Conservation (phyloP, 2,329 filamentous ascomycete genomes). For the Neonectria faginata region DNA sequence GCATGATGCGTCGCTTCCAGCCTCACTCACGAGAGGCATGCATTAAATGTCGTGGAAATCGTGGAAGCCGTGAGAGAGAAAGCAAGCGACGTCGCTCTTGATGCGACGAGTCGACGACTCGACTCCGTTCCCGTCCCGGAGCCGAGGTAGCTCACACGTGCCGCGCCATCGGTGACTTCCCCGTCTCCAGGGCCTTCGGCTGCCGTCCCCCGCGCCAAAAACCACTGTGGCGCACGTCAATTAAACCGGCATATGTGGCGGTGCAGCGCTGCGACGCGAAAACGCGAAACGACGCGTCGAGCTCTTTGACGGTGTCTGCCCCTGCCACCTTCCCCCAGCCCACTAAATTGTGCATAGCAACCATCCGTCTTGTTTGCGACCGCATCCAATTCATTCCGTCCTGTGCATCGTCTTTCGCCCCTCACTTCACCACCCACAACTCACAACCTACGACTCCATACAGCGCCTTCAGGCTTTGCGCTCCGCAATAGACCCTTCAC, state of each 20-base stretch:
- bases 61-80: slow-evolving; percentile 12
- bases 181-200: slow-evolving; percentile 33
- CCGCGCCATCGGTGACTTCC: slow-evolving; percentile 48
- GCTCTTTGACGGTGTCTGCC: slow-evolving; percentile 17
- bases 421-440: slow-evolving; percentile 23
- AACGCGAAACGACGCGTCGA: slow-evolving; percentile 53
- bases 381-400: slow-evolving; percentile 15
- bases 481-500: slow-evolving; percentile 44
- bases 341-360: slow-evolving; percentile 48
- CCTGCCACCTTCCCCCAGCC: slow-evolving; percentile 47
- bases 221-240: slow-evolving; percentile 43
- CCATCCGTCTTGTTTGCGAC: slow-evolving; percentile 36
- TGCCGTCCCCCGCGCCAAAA: slow-evolving; percentile 13
- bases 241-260: slow-evolving; percentile 44
- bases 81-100: slow-evolving; percentile 26
- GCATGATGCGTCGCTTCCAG: slow-evolving; percentile 51
- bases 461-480: slow-evolving; percentile 34
- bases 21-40: slow-evolving; percentile 15
- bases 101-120: slow-evolving; percentile 34
- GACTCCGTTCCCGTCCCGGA: slow-evolving; percentile 40
- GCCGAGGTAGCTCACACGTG: slow-evolving; percentile 54
- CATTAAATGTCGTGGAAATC: slow-evolving; percentile 5
- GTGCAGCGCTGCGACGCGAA: slow-evolving; percentile 38
- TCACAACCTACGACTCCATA: slow-evolving; percentile 28
- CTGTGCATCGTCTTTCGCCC: slow-evolving; percentile 22